phyloP scores from a whole-genome alignment of 768 basidiomycete species.

The Bullera alba region DNA sequence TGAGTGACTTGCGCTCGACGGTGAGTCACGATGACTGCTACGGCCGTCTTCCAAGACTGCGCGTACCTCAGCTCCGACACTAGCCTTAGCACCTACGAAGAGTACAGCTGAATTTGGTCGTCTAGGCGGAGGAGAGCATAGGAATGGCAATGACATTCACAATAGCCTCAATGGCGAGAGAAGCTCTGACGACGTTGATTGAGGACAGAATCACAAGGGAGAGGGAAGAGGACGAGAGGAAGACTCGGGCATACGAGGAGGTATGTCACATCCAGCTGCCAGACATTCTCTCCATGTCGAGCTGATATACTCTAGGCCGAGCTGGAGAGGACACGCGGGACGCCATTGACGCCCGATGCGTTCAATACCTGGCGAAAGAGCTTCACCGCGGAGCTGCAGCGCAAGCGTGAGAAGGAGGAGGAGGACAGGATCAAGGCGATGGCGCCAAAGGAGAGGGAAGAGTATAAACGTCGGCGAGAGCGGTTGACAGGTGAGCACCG shows the following conservation, averaged over 20 bases:
- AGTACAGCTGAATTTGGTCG: neutral
- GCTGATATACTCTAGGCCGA: conserved; percentile 58
- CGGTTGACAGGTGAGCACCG: conserved; percentile 65
- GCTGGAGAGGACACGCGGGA: conserved; percentile 78
- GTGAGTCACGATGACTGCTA: too few relatives aligned
- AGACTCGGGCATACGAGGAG: conserved; percentile 64
- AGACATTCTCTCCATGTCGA: neutral
- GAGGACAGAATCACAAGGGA: conserved; percentile 54
- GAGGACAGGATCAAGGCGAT: conserved; percentile 67
- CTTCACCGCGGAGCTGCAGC: conserved; percentile 65
- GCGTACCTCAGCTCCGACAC: conserved; percentile 1
- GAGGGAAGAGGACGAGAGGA: conserved; percentile 64
- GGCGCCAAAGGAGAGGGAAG: conserved; percentile 76
- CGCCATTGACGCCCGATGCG: conserved; percentile 74
- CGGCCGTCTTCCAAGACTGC: neutral
- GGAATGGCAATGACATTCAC: conserved; percentile 97
- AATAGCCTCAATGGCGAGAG: conserved; percentile 74
- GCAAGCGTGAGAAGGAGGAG: conserved; percentile 61
- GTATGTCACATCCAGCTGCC: conserved; percentile 50
- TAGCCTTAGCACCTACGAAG: neutral
- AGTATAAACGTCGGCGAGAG: conserved; percentile 59
- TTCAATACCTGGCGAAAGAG: conserved; percentile 74
- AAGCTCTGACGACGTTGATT: conserved; percentile 63
- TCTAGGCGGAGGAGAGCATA: conserved; percentile 40
- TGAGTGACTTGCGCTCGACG: conserved; percentile 56